phyloP scores from a whole-genome alignment of 2,329 filamentous ascomycete species.

The Ophiostoma fasciatum region DNA sequence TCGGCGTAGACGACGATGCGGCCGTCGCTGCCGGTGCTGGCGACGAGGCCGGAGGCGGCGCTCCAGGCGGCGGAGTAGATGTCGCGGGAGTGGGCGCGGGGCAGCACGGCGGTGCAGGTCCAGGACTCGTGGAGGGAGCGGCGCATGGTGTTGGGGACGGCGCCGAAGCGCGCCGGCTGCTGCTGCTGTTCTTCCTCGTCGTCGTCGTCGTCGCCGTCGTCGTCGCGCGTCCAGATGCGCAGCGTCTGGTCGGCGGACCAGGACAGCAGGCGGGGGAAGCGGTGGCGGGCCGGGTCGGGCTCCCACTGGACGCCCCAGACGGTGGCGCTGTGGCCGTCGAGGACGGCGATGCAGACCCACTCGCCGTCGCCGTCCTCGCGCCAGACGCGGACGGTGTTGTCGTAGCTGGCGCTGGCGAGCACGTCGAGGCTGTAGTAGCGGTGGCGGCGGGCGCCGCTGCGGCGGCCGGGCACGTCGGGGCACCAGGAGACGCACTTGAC shows the following conservation, averaged over 20 bases:
- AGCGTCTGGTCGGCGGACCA: conserved; percentile 74
- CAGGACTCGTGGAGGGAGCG: conserved; percentile 67
- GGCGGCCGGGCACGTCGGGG: conserved; percentile 44
- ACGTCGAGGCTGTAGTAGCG: conserved; percentile 47
- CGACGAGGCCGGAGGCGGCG: conserved; percentile 56
- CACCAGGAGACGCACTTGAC: conserved; percentile 94
- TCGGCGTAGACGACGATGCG: conserved; percentile 68
- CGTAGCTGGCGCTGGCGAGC: conserved; percentile 83
- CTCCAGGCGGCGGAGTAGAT: conserved; percentile 84
- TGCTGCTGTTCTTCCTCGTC: conserved; percentile 6
- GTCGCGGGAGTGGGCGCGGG: conserved; percentile 60
- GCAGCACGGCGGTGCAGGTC: conserved; percentile 63
- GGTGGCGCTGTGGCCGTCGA: conserved; percentile 70
- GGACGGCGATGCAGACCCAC: conserved; percentile 76
- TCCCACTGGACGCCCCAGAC: conserved; percentile 82
- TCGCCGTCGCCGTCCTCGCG: conserved; percentile 77
- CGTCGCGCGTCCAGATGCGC: conserved; percentile 60
- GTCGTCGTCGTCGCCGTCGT: conserved; percentile 29
- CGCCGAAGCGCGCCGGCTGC: conserved; percentile 29
- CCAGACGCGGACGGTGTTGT: conserved; percentile 81
- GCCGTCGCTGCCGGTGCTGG: conserved; percentile 83
- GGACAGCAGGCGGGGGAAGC: conserved; percentile 54
- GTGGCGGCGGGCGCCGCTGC: conserved; percentile 16
- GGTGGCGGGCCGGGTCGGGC: conserved; percentile 23
- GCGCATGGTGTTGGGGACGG: conserved; percentile 83